Percentiles rank a stretch among this genome's conserved stretches.
Evolutionary conservation across 768 basidiomycete species (phyloP).

Genomic region (Psilocybe azurescens): DNA sequence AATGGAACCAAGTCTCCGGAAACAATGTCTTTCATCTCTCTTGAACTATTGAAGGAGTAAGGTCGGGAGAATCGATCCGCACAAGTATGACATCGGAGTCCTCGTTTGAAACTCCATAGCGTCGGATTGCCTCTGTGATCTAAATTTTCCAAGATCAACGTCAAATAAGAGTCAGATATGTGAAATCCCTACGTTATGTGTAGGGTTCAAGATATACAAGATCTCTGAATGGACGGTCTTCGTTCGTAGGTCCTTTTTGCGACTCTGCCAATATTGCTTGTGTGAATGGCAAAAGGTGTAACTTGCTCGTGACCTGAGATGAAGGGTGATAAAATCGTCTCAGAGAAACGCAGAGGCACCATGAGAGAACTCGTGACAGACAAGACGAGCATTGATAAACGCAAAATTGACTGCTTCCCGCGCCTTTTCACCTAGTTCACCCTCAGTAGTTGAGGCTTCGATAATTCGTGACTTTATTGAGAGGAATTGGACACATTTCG

Average conservation of each 20-base stretch:
- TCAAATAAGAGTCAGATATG: neutral
- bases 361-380: constrained; percentile 41
- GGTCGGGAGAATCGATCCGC: constrained; percentile 53
- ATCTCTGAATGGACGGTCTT: constrained; percentile 93
- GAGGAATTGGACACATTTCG: constrained; percentile 67
- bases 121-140: constrained; percentile 88
- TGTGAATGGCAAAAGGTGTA: constrained; percentile 82
- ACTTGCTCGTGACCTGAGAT: constrained; percentile 78
- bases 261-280: constrained; percentile 78
- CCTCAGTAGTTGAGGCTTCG: constrained; percentile 64
- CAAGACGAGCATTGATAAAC: constrained; percentile 86
- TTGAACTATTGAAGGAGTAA: constrained; percentile 43
- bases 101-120: constrained; percentile 80
- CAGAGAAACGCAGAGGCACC: constrained; percentile 10
- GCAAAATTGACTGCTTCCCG: constrained; percentile 87
- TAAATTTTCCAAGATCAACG: constrained; percentile 30
- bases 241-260: constrained; percentile 65
- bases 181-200: constrained; percentile 67
- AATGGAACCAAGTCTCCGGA: constrained; percentile 60
- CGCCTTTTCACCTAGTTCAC: constrained; percentile 66
- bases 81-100: constrained; percentile 76
- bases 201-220: constrained; percentile 86
- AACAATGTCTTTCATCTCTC: constrained; percentile 62
- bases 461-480: constrained; percentile 71
- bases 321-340: neutral